These are phyloP conservation scores for Exophiala bonariae DNA, from an alignment of 2,329 filamentous ascomycete genomes.

Conservation along the genomic window DNA sequence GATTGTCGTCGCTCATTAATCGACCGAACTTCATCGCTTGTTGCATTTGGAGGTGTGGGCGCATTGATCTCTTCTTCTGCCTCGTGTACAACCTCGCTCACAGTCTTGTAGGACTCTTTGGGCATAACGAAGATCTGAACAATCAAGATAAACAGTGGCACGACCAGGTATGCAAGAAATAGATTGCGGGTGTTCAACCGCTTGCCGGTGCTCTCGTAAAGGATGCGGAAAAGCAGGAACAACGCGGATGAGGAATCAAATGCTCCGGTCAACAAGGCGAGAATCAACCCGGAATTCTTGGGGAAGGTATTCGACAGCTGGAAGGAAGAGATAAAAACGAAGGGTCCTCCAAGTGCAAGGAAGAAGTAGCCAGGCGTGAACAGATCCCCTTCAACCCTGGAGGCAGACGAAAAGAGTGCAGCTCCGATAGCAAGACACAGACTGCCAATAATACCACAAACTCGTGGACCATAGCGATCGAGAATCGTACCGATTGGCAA, in stretches of 20 bases:
- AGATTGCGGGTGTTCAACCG: slow-evolving; percentile 65
- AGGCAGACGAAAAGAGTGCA: slow-evolving; percentile 69
- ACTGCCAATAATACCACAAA: slow-evolving; percentile 71
- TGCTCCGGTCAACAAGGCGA: slow-evolving; percentile 76
- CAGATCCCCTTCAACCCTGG: slow-evolving; percentile 68
- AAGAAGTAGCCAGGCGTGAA: slow-evolving; percentile 73
- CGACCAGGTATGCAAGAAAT: slow-evolving; percentile 70
- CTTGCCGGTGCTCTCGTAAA: slow-evolving; percentile 62
- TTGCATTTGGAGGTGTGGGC: slow-evolving; percentile 50
- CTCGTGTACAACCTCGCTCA: slow-evolving; percentile 77
- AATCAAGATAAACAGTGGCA: slow-evolving; percentile 66
- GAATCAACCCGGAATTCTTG: slow-evolving; percentile 71
- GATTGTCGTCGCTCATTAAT: slow-evolving; percentile 55
- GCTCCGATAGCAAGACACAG: slow-evolving; percentile 69
- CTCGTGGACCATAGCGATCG: slow-evolving; percentile 76
- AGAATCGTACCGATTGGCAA: slow-evolving; percentile 82
- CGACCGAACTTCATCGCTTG: slow-evolving; percentile 53
- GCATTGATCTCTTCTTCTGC: slow-evolving; percentile 55
- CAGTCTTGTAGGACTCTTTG: slow-evolving; percentile 75
- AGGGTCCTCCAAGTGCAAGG: slow-evolving; percentile 75
- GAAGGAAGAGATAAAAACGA: slow-evolving; percentile 80
- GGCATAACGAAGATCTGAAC: slow-evolving; percentile 74
- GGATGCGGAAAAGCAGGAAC: slow-evolving; percentile 71
- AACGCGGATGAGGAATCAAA: slow-evolving; percentile 81
- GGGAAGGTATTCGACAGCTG: slow-evolving; percentile 85